These are phyloP conservation scores for Echinosophora koreensis DNA, from an alignment of 306 rosid genomes.

Conservation along the genomic window DNA sequence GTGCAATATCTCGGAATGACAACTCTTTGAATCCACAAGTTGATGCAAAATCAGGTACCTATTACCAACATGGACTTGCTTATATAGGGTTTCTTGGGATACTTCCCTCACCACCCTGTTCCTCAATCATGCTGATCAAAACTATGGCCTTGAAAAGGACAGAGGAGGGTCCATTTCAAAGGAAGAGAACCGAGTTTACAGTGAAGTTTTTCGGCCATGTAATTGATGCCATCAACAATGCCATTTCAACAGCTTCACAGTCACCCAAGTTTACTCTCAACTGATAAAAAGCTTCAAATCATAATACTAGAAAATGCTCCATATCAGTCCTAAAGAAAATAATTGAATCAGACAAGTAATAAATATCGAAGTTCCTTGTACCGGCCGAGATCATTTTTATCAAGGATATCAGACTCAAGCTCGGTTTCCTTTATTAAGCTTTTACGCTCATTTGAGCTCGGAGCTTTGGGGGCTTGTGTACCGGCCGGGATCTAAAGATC, in stretches of 20 bases:
- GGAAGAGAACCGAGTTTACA: conserved; percentile 16
- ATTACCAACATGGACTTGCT: conserved; percentile 1
- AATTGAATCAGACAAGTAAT: conserved; percentile 14
- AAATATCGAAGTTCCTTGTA: conserved; percentile 14
- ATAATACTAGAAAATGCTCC: conserved; percentile 5
- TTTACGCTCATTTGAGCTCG: no score
- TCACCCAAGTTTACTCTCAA: conserved; percentile 21
- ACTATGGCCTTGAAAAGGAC: conserved; percentile 24
- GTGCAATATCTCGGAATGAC: conserved; percentile 12
- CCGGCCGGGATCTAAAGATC: no score
- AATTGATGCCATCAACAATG: not conserved
- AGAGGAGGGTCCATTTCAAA: not conserved
- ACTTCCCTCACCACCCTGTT: conserved; percentile 12
- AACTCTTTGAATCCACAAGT: conserved; percentile 2
- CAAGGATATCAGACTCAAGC: no score
- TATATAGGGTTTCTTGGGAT: conserved; percentile 15
- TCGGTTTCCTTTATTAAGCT: no score
- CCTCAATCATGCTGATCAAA: conserved; percentile 22
- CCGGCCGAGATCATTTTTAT: no score
- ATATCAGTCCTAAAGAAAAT: conserved; percentile 26
- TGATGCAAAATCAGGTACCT: conserved; percentile 40
- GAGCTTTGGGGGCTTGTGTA: no score
- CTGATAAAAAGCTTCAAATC: conserved; percentile 30
- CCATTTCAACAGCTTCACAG: conserved; percentile 23
- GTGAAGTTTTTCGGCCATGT: not conserved